Evolutionary conservation across 2,329 filamentous ascomycete species (phyloP), one percentile per base, ranked within the genome.

Genomic region (Aspergillus caelatus): DNA sequence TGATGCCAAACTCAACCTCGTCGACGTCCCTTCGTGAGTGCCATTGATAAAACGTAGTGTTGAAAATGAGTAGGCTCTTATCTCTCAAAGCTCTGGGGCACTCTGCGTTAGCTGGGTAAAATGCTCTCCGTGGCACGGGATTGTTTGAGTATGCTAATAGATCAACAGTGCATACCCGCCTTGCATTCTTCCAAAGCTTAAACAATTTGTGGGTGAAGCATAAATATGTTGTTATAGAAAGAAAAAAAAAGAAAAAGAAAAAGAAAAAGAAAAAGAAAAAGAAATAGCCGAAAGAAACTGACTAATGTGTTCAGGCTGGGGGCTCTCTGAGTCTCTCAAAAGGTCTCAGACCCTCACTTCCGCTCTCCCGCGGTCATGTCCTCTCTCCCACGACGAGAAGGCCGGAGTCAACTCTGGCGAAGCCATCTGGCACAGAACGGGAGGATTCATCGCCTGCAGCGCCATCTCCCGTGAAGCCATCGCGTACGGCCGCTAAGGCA

Each of bases 141-240:
- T 32, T 32, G 28, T 7, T 16, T 8, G 21, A 12, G 30, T 32
- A 34, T 30, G 26, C 16, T 32, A 32, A 52, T 32, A 50, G 46
- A 61, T 26, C 28, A 28, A 21, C 55, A 69, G 67, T 56, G 57
- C 58, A 48, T 58, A 43, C 30, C 60, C 60, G 46, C 45, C 59
- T 32, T 57, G 59, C 43, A 52, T 57, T 54, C 58, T 57, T 54
- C 58, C 58, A 28, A 65, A 58, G 30, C 46, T 56, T 50, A 57
- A n/a, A 21, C 21, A 26, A 34, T 30, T 61, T 57, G 66, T 68
- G 62, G 53, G 66, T 62, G 34, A 57, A 9, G 23, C 19, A 45
- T 57, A 34, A 23, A 41, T 41, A 12, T 4, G 21, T 52, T 32
- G 6, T 30, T n/a, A 26, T 26, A 11, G 4, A 26, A 3, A 26